A percentile compares a stretch with the other conserved stretches of the same genome.
Conservation (phyloP, 1,284 basidiomycete genomes). For the Rhodotorula mucilaginosa region DNA sequence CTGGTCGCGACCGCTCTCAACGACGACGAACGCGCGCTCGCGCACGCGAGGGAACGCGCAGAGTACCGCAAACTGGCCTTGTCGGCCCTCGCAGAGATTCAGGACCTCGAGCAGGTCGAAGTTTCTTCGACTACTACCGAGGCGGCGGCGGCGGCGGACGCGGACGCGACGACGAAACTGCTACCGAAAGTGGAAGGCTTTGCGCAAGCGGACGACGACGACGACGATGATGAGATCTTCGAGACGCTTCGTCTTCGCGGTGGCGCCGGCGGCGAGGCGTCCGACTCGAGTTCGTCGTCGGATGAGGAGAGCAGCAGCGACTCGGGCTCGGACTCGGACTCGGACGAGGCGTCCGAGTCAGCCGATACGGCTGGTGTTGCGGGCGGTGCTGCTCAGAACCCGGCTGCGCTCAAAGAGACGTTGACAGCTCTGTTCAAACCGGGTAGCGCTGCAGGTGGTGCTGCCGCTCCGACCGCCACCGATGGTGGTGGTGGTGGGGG, state of each 20-base stretch:
- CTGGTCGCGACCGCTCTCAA: slow-evolving; percentile 19
- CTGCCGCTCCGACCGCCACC: neutral
- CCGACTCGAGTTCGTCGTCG: neutral
- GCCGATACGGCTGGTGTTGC: neutral
- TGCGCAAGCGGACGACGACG: slow-evolving; percentile 27
- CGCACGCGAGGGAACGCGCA: slow-evolving; percentile 18
- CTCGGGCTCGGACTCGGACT: slow-evolving; percentile 4
- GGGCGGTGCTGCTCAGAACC: neutral
- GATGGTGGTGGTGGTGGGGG: slow-evolving; percentile 7
- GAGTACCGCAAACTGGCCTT: slow-evolving; percentile 21
- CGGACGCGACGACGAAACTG: neutral
- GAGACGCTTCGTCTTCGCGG: slow-evolving; percentile 19
- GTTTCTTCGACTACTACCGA: neutral
- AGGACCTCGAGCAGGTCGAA: neutral
- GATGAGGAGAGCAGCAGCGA: neutral
- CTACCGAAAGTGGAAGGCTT: slow-evolving; percentile 32
- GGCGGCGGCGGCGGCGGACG: neutral
- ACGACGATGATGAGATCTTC: slow-evolving; percentile 20
- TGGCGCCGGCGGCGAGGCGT: slow-evolving; percentile 17
- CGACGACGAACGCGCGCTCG: slow-evolving; percentile 15
- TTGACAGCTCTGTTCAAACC: slow-evolving; percentile 36
- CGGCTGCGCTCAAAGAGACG: slow-evolving; percentile 25
- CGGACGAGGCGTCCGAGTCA: slow-evolving; percentile 1
- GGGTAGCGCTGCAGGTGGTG: neutral
- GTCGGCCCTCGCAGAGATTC: slow-evolving; percentile 11